These are phyloP conservation scores for Physcomitrellopsis africana DNA, from an alignment of 225 moss, liverwort and hornwort genomes.

Conservation along the genomic window DNA sequence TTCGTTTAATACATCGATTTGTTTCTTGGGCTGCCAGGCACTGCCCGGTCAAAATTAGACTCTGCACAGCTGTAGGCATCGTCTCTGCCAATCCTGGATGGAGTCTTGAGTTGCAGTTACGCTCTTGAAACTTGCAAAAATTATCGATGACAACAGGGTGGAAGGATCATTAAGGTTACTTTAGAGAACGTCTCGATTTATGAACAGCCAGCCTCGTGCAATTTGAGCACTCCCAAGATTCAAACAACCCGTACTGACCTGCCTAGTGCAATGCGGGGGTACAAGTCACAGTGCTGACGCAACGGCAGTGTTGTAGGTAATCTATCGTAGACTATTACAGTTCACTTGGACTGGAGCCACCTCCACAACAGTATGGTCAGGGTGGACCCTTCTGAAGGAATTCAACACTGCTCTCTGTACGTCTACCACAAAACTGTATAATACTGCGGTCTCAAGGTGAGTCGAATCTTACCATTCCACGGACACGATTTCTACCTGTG, in stretches of 20 bases:
- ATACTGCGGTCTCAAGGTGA: not conserved
- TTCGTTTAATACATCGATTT: not conserved
- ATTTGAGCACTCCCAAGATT: not conserved
- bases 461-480: too few species aligned
- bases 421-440: not conserved
- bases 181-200: slow-evolving; percentile 8
- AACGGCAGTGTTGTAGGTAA: not conserved
- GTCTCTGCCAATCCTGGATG: too few species aligned
- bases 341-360: too few species aligned
- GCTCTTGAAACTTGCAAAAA: too few species aligned
- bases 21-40: not conserved
- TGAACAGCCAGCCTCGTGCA: not conserved
- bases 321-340: too few species aligned
- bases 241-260: not conserved
- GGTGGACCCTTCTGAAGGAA: slow-evolving; percentile 5
- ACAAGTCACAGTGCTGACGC: not conserved
- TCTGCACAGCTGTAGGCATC: too few species aligned
- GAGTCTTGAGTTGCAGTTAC: too few species aligned
- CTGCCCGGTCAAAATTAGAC: not conserved
- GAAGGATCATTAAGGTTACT: not conserved
- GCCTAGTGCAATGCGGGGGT: not conserved
- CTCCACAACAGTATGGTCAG: not conserved
- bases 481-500: too few species aligned
- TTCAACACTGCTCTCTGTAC: not conserved
- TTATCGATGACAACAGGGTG: too few species aligned